These are phyloP conservation scores for Boletus reticuloceps DNA, from an alignment of 768 basidiomycete species.

Conservation along the genomic window DNA sequence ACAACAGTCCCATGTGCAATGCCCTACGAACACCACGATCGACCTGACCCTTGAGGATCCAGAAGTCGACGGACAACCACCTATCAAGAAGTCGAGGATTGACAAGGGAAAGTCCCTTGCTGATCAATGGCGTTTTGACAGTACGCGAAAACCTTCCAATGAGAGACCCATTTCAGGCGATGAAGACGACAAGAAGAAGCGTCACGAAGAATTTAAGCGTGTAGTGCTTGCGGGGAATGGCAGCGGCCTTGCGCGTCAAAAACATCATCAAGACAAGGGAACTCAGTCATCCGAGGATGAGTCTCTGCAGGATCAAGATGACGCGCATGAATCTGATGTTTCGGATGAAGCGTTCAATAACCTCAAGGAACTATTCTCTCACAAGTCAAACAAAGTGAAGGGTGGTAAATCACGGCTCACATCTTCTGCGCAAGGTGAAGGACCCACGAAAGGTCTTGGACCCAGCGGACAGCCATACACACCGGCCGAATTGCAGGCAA, in stretches of 20 bases:
- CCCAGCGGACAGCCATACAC: conserved; percentile 73
- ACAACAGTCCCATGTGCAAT: conserved; percentile 18
- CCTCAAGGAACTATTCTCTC: conserved; percentile 47
- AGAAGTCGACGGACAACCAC: conserved; percentile 24
- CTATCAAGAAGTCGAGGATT: conserved; percentile 30
- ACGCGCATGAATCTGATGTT: conserved; percentile 35
- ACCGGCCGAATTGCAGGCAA: conserved; percentile 70
- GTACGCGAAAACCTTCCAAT: conserved; percentile 8
- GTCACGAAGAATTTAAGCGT: conserved; percentile 48
- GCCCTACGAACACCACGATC: conserved; percentile 34
- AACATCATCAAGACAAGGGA: conserved; percentile 7
- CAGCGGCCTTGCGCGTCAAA: conserved; percentile 32
- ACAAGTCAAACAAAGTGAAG: conserved; percentile 35
- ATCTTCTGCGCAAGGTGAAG: conserved; percentile 31
- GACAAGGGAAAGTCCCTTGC: conserved; percentile 18
- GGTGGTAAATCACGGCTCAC: conserved; percentile 33
- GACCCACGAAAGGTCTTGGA: conserved; percentile 45
- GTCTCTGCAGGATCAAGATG: conserved; percentile 23
- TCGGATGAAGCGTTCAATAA: conserved; percentile 47
- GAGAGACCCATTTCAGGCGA: conserved; percentile 14
- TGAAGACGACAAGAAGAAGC: conserved; percentile 47
- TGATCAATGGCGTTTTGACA: conserved; percentile 47
- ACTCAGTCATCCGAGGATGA: conserved; percentile 23
- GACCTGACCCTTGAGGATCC: conserved; percentile 52
- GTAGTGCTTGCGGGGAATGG: conserved; percentile 48